Base-by-base conservation (phyloP, 441 rosid species). In the Adansonia rubrostipa region DNA sequence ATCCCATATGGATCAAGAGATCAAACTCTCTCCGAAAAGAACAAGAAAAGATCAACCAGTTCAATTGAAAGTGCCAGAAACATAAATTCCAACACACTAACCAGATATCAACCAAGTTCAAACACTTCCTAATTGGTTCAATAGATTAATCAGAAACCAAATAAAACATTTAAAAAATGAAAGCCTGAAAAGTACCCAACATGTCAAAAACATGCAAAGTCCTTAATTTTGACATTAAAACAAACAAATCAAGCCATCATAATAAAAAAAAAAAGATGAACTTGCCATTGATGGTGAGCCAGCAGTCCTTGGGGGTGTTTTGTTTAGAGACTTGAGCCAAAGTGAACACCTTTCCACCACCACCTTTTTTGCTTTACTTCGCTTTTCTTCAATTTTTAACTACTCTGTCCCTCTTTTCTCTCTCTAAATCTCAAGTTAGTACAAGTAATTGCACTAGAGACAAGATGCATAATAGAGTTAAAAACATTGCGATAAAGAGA, bases 241-340 rank as follows among this genome's bases (percentile, higher is more conserved):
- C 36, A 8, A 73, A 19, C 19, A 9, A 0, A 14, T 19, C 22
- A 19, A 48, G 66, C 15, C 71, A 36, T 14, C 40, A 4, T 9
- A 36, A 8, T 0, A 15, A 44, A 19, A 17, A 44, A 56, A 13
- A 22, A 5, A 9, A 65, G 33, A 50, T 20, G 50, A 92, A 95
- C 95, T 93, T 92, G 86, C 90, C 95, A 79, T 77, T 79, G 83
- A 93, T 86, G 86, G 86, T 60, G 73, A 92, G 84, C 98, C 96
- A 93, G 75, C 98, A 92, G 53, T 90, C 98, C 22, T 88, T 80
- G 74, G 85, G 69, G 6, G 63, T 81, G 79, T 88, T 86, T 84
- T 89, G 96, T 81, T 83, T 82, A 20, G 96, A 86, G 56, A 92
- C 96, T 80, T 92, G 78, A 36, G 91, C 86, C 81, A 93, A 85